Evolutionary conservation across 2,329 filamentous ascomycete species (phyloP).

Genomic region (Claviceps pazoutovae): DNA sequence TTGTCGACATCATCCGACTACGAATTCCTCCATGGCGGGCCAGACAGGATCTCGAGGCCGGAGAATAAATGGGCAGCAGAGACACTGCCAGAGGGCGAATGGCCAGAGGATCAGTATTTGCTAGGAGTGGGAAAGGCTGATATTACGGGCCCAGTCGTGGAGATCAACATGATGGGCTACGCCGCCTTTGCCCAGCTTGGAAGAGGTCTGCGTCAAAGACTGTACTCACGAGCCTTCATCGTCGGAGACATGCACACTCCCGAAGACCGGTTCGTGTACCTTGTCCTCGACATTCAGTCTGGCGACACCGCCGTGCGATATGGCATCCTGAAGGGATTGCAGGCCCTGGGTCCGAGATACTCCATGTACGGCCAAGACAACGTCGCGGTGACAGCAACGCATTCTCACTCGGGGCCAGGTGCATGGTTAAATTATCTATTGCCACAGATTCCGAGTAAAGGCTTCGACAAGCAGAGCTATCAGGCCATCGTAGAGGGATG

Average conservation of each 20-base stretch:
- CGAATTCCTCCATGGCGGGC: constrained; percentile 1
- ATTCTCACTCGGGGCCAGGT: constrained; percentile 79
- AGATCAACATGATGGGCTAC: constrained; percentile 85
- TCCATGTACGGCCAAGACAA: constrained; percentile 59
- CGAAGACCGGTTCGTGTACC: constrained; percentile 64
- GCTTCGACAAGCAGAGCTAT: constrained; percentile 77
- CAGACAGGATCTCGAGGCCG: constrained; percentile 1
- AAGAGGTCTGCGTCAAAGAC: constrained; percentile 66
- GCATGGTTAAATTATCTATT: constrained; percentile 88
- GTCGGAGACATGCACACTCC: constrained; percentile 53
- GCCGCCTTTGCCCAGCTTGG: constrained; percentile 69
- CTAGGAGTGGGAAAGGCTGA: constrained; percentile 40
- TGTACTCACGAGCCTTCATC: constrained; percentile 81
- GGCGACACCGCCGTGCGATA: constrained; percentile 79
- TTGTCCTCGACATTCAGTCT: constrained; percentile 73
- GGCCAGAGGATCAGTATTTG: constrained; percentile 23
- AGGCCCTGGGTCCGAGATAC: constrained; percentile 55
- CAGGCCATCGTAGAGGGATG: constrained; percentile 76
- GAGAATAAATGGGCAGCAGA: constrained; percentile 8
- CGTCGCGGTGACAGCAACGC: constrained; percentile 79
- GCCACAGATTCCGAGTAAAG: constrained; percentile 74
- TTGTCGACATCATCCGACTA: constrained; percentile 7
- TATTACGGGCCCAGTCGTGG: constrained; percentile 60
- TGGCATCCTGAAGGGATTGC: constrained; percentile 63
- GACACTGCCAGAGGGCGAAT: constrained; percentile 6